Evolutionary conservation across 78 protist genomes (phyloP).

Genomic region (Bigelowiella natans): DNA sequence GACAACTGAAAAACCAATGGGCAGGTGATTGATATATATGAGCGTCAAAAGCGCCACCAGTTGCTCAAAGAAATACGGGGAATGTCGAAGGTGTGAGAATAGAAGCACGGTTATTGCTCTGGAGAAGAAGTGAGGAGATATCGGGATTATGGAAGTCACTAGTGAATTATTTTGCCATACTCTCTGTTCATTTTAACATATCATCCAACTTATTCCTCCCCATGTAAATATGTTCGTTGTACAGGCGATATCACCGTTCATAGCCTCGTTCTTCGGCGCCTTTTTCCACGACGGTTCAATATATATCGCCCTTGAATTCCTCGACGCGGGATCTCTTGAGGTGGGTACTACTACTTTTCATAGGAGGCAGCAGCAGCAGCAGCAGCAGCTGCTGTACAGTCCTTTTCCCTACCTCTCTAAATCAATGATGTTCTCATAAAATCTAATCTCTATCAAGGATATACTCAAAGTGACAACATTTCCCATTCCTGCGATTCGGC

Average conservation of each 20-base stretch:
- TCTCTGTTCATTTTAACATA: neutral
- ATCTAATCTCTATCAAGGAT: neutral
- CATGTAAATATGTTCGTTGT: neutral
- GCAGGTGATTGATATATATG: neutral
- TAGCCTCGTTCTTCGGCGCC: neutral
- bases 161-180: neutral
- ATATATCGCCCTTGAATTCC: neutral
- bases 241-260: neutral
- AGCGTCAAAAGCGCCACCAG: neutral
- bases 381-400: neutral
- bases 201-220: neutral
- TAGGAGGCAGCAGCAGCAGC: neutral
- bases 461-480: neutral
- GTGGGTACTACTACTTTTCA: neutral
- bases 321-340: neutral
- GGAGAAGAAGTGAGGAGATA: neutral
- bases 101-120: neutral
- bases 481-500: neutral
- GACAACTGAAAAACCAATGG: no score
- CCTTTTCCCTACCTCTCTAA: neutral
- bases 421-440: neutral
- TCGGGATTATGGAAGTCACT: neutral
- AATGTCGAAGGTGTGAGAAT: neutral
- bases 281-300: neutral
- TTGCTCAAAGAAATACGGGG: neutral